These are phyloP conservation scores for Cutaneotrichosporon cavernicola DNA, from an alignment of 1,284 basidiomycete species.

Conservation along the genomic window DNA sequence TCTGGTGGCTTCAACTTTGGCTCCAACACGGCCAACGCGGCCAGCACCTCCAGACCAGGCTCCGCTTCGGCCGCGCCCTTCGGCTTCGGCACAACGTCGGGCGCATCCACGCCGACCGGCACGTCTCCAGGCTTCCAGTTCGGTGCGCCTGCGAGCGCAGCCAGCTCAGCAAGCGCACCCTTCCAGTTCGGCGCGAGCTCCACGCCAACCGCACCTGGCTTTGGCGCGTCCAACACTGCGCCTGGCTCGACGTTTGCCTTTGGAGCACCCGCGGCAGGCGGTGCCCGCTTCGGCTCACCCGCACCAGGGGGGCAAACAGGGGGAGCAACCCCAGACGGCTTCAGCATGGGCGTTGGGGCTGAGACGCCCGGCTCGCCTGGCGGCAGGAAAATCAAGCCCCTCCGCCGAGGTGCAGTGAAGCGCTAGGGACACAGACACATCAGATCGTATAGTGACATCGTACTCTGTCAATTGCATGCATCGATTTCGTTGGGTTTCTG, in stretches of 20 bases:
- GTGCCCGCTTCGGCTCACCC: slow-evolving; percentile 17
- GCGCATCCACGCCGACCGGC: slow-evolving; percentile 6
- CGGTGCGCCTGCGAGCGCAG: slow-evolving; percentile 14
- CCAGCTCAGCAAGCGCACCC: neutral
- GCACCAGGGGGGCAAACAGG: neutral
- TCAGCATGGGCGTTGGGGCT: slow-evolving; percentile 19
- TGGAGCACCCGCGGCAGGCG: slow-evolving; percentile 11
- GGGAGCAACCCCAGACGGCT: slow-evolving; percentile 12
- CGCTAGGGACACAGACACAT: slow-evolving; percentile 11
- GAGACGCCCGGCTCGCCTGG: slow-evolving; percentile 28
- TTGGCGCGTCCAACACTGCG: neutral
- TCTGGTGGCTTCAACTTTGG: slow-evolving; percentile 5
- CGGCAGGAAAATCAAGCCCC: slow-evolving; percentile 36
- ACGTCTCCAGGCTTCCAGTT: slow-evolving; percentile 18
- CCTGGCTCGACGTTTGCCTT: slow-evolving; percentile 22
- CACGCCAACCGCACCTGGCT: neutral
- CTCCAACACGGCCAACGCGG: neutral
- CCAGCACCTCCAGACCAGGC: neutral
- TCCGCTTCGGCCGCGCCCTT: neutral
- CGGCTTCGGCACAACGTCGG: slow-evolving; percentile 5
- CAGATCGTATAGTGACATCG: neutral
- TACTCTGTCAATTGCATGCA: neutral
- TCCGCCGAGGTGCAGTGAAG: slow-evolving; percentile 28
- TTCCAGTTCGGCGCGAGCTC: slow-evolving; percentile 7
- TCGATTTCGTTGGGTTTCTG: neutral